Base-by-base conservation (phyloP, 768 basidiomycete species). In the Boletus sp. region DNA sequence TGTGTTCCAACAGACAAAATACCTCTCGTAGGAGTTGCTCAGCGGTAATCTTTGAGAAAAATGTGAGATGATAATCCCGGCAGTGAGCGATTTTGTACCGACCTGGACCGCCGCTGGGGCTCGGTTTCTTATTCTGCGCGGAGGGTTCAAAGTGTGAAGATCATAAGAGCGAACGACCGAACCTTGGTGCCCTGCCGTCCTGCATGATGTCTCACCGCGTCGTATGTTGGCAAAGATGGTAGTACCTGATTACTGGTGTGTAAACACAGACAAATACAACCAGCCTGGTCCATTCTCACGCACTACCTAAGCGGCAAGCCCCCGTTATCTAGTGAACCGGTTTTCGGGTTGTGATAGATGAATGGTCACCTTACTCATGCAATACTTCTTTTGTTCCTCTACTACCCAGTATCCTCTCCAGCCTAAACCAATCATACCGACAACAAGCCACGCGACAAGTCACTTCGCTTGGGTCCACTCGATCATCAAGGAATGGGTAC, bases 11-110 rank as follows among this genome's bases (percentile, higher is more conserved):
- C 4, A 35, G 30, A 45, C 27, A 11, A 53, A 73, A 44, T 69
- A 90, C 91, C 78, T 99, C 97, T 64, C 97, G 88, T 10, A 99
- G 79, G 40, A 99, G 85, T 74, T 99, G 97, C 74, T 98, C 97
- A 14, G 97, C 93, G 54, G 97, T 98, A 74, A 98, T 95, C 93
- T 98, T 73, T 44, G 23, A 55, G 38, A 43, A 47, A 57, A 50
- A 37, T 32, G 54, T 64, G 47, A 70, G 57, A 55, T 30, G 49
- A 46, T 37, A 32, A 23, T 25, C 14, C 33, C 8, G 11, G 13
- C 19, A 17, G 23, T 8, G 15, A 51, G 15, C 25, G 14, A 44
- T 40, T 41, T 50, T 49, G 34, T 48, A 70, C 82, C 58, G 48
- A 90, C 93, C 73, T 96, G 93, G 56, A 98, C 79, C 55, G 93